Evolutionary conservation across 257 asterid genomes (phyloP), one percentile per base, ranked within the genome.

Genomic region (Euphrasia confusa): DNA sequence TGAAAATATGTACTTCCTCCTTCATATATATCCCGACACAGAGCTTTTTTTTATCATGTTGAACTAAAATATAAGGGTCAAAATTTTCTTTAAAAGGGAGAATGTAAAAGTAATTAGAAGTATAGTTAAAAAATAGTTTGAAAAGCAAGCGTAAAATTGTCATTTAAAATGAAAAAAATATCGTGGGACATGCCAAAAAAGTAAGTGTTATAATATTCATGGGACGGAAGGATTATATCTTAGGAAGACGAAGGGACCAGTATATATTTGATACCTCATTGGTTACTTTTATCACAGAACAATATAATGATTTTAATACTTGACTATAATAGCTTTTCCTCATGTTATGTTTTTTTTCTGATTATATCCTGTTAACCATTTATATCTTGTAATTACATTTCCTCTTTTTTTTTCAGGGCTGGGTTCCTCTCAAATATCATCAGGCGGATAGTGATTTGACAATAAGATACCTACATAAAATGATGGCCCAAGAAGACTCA

Each of bases 381-480:
- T 21, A 1, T 21, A 35, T 50, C 27, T 54, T 44, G 3, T 17
- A 32, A 3, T 50, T 39, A 28, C 39, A 12, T 40, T 68, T 49
- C 68, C 10, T 28, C 48, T 30, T 21, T 59, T 21, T 21, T 63
- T 70, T 57, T 48, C 70, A 92, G 99, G 69, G 28, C n/a, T 89
- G 99, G 99, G 74, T 86, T 72, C 77, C 84, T 65, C 86, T 92
- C 60, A 84, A 77, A 26, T 89, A 86, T 81, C 84, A 76, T 78
- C 78, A 79, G 52, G 58, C 78, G 24, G 70, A 71, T 68, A 92
- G 94, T 74, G 85, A 72, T 63, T 44, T 77, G 71, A 81, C 95
- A 54, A 71, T 68, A 53, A 73, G 74, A 67, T 79, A 76, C 73
- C 68, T 79, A 30, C 60, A 72, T 30, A 80, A 76, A 71, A 71